Evolutionary conservation across 2,329 filamentous ascomycete species (phyloP).

Genomic region (Ascocoryne sarcoides): DNA sequence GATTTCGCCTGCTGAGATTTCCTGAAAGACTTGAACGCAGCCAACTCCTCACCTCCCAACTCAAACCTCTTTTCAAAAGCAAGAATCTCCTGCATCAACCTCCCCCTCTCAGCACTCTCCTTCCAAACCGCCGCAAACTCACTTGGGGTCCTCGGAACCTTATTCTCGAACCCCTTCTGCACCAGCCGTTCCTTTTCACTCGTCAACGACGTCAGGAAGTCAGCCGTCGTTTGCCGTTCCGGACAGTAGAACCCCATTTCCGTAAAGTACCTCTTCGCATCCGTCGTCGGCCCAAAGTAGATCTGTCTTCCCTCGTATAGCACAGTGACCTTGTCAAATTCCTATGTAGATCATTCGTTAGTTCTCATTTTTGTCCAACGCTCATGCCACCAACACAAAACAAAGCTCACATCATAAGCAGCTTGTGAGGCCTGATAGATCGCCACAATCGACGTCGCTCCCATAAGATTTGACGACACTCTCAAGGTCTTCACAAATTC

Average conservation of each 20-base stretch:
- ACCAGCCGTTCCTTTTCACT: slow-evolving; percentile 57
- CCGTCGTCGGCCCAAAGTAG: slow-evolving; percentile 52
- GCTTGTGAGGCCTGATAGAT: slow-evolving; percentile 52
- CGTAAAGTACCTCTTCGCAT: slow-evolving; percentile 56
- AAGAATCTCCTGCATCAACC: slow-evolving; percentile 36
- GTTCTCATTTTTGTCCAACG: slow-evolving; percentile 37
- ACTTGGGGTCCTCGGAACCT: slow-evolving; percentile 43
- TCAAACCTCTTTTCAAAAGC: slow-evolving; percentile 43
- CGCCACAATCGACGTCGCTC: slow-evolving; percentile 53
- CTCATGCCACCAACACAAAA: not conserved
- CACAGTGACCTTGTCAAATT: slow-evolving; percentile 67
- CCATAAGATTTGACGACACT: slow-evolving; percentile 52
- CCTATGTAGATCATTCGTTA: slow-evolving; percentile 44
- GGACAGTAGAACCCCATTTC: slow-evolving; percentile 51
- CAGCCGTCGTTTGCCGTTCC: slow-evolving; percentile 57
- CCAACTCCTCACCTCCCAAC: not conserved
- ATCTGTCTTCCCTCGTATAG: slow-evolving; percentile 65
- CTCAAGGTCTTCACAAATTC: slow-evolving; percentile 64
- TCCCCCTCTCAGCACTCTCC: slow-evolving; percentile 33
- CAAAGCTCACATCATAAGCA: not conserved
- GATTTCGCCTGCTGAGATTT: not conserved
- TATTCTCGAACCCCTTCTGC: slow-evolving; percentile 42
- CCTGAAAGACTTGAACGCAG: not conserved
- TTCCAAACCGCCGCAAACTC: slow-evolving; percentile 44
- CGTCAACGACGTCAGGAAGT: slow-evolving; percentile 68